Evolutionary conservation across 495 filamentous ascomycete species (phyloP).

Genomic region (Geopyxis carbonaria): DNA sequence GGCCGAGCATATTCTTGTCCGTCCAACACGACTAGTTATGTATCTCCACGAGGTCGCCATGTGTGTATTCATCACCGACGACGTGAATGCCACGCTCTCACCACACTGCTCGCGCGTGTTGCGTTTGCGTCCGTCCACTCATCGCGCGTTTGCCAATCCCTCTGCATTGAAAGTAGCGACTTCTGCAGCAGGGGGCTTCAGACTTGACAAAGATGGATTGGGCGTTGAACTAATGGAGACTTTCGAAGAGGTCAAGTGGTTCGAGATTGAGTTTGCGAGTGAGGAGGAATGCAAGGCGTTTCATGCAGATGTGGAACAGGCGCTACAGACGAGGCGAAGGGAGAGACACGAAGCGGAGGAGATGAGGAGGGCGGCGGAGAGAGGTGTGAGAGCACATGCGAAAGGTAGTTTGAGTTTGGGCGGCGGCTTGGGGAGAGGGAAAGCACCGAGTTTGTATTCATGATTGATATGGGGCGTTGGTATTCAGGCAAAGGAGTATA

Average conservation of each 20-base stretch:
- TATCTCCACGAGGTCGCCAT: constrained; percentile 16
- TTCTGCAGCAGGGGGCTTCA: constrained; percentile 15
- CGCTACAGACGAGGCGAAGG: constrained; percentile 13
- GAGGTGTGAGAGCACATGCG: constrained; percentile 4
- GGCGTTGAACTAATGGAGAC: constrained; percentile 9
- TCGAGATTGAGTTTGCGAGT: constrained; percentile 20
- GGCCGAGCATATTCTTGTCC: background rate
- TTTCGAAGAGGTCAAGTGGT: constrained; percentile 23
- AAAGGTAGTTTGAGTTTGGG: background rate
- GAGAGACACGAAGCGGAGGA: constrained; percentile 14
- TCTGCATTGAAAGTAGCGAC: constrained; percentile 15
- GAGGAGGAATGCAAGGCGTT: constrained; percentile 11
- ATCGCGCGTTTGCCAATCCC: constrained; percentile 10
- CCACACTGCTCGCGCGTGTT: background rate
- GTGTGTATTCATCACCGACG: constrained; percentile 19
- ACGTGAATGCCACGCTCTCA: constrained; percentile 6
- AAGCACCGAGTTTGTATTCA: too few species aligned
- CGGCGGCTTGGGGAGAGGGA: background rate
- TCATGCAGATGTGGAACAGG: constrained; percentile 7
- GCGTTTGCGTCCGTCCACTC: constrained; percentile 13
- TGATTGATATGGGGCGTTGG: too few species aligned
- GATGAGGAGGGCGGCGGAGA: constrained; percentile 9
- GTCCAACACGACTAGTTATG: constrained; percentile 17
- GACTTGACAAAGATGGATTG: constrained; percentile 19
- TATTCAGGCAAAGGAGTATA: too few species aligned